Evolutionary conservation across 805 yeast genomes (phyloP).

Genomic region (Starmerella vaccinii): DNA sequence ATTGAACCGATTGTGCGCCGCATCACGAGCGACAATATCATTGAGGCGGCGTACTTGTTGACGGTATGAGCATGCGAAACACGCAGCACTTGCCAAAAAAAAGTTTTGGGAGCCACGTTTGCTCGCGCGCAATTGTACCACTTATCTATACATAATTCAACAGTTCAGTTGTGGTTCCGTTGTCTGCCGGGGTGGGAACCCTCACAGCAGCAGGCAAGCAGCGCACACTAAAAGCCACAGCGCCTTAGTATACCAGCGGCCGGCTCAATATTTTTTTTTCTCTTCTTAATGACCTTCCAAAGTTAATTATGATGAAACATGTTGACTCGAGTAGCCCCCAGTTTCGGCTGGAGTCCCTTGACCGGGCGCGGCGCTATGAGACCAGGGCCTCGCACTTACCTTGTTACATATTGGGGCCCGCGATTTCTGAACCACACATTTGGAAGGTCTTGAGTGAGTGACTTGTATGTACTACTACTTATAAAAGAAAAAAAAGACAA

Average conservation of each 20-base stretch:
- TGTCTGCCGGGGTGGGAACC: too few species aligned
- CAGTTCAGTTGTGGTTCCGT: too few species aligned
- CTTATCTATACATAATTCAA: too few species aligned
- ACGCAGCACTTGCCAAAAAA: too few species aligned
- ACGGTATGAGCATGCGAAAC: too few species aligned
- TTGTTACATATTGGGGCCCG: constrained; percentile 26
- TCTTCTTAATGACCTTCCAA: constrained; percentile 25
- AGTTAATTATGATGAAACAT: constrained; percentile 27
- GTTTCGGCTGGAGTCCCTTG: constrained; percentile 27
- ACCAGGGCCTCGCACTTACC: constrained; percentile 25
- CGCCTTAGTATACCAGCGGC: neutral
- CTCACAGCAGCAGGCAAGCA: too few species aligned
- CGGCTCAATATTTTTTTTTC: neutral
- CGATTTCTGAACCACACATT: constrained; percentile 15
- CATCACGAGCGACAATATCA: neutral
- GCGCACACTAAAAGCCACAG: neutral
- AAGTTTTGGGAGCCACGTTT: too few species aligned
- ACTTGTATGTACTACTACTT: too few species aligned
- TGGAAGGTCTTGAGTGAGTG: neutral
- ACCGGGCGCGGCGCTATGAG: constrained; percentile 29
- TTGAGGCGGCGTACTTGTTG: constrained; percentile 9
- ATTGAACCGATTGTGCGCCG: constrained; percentile 5
- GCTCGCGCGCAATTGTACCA: too few species aligned
- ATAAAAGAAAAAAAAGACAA: neutral
- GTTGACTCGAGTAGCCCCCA: constrained; percentile 24